These are phyloP conservation scores for Chrysoporthe cubensis DNA, from an alignment of 2,329 filamentous ascomycete genomes.

Conservation along the genomic window DNA sequence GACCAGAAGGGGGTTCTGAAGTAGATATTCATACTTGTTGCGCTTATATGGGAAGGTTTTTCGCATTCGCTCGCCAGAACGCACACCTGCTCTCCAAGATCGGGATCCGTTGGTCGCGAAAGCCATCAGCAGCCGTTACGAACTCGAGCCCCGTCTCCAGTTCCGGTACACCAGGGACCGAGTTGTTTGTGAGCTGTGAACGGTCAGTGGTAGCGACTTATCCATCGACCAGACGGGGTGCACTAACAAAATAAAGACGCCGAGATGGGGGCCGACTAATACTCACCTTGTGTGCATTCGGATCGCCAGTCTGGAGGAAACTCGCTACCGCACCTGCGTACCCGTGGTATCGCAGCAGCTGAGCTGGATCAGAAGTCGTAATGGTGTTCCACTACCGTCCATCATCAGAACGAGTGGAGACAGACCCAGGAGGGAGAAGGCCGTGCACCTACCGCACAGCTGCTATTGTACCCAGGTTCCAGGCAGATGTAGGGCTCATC, in stretches of 20 bases:
- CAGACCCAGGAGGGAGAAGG: no score
- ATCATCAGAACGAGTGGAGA: neutral
- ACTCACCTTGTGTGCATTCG: conserved; percentile 10
- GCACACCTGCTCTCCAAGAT: neutral
- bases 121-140: neutral
- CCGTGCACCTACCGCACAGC: conserved; percentile 2
- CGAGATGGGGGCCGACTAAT: neutral
- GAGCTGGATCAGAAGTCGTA: neutral
- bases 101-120: neutral
- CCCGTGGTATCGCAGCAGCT: neutral
- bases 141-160: neutral
- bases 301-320: conserved; percentile 10
- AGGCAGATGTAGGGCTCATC: conserved; percentile 18
- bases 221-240: neutral
- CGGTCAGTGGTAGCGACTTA: neutral
- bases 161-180: neutral
- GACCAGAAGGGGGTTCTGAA: neutral
- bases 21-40: neutral
- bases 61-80: neutral
- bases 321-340: conserved; percentile 11
- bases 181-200: conserved; percentile 3
- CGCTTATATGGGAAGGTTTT: conserved; percentile 4
- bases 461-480: conserved; percentile 11
- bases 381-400: conserved; percentile 7
- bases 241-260: neutral